Percentiles rank a stretch among this genome's conserved stretches.
Evolutionary conservation across 2,329 filamentous ascomycete species (phyloP).

Genomic region (Aureobasidium sp.): DNA sequence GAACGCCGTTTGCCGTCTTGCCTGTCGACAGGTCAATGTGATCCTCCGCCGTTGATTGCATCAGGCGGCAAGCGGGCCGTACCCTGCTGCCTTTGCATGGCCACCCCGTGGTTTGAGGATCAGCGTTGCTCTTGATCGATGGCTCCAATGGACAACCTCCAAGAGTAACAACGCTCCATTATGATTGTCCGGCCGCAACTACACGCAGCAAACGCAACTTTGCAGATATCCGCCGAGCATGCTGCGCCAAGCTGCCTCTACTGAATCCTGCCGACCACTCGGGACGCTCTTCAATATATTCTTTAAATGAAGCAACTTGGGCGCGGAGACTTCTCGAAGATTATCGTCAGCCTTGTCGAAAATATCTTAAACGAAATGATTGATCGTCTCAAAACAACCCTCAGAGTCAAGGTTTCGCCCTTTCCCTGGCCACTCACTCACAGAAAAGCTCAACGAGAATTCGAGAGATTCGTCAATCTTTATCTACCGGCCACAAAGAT

Average conservation of each 20-base stretch:
- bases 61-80: conserved; percentile 8
- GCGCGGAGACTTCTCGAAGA: conserved; percentile 13
- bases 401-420: background rate
- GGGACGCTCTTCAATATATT: background rate
- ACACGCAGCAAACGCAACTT: background rate
- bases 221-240: background rate
- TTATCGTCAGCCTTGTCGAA: conserved; percentile 11
- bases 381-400: background rate
- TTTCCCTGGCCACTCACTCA: background rate
- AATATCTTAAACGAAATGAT: background rate
- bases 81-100: conserved; percentile 8
- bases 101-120: background rate
- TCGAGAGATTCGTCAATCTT: background rate
- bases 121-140: background rate
- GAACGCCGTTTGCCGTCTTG: conserved; percentile 5
- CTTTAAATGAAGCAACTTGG: conserved; percentile 1
- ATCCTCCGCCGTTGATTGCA: background rate
- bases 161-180: too few relatives aligned
- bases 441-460: background rate
- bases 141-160: background rate
- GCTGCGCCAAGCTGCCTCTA: conserved; percentile 1
- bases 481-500: background rate
- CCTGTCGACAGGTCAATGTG: conserved; percentile 6
- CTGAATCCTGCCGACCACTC: conserved; percentile 1
- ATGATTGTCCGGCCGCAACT: too few relatives aligned